Evolutionary conservation across 2,329 filamentous ascomycete genomes (phyloP).

Genomic region (Pseudogymnoascus sp.): DNA sequence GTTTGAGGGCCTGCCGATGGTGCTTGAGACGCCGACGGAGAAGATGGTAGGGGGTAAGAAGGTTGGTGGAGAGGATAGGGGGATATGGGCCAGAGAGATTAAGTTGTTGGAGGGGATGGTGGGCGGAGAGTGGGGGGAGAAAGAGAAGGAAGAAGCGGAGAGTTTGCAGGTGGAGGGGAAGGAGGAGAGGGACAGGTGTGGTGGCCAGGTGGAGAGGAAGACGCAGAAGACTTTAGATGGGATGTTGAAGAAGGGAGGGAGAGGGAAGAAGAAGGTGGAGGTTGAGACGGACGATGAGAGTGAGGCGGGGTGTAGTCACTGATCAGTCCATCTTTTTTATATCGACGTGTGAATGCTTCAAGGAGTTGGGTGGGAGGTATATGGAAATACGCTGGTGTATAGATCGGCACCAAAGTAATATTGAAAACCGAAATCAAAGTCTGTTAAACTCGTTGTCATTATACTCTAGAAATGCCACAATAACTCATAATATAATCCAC

Average conservation of each 20-base stretch:
- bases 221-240: conserved; percentile 37
- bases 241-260: conserved; percentile 34
- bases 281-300: conserved; percentile 19
- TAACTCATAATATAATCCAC: neutral
- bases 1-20: conserved; percentile 76
- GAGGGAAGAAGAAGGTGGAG: conserved; percentile 30
- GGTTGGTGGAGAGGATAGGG: conserved; percentile 58
- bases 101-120: conserved; percentile 86
- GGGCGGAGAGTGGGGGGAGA: conserved; percentile 69
- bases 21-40: conserved; percentile 93
- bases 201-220: conserved; percentile 74
- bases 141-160: conserved; percentile 60
- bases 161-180: conserved; percentile 61
- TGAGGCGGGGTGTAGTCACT: conserved; percentile 25
- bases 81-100: conserved; percentile 88
- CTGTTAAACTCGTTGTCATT: neutral
- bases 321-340: neutral
- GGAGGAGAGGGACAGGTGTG: conserved; percentile 64
- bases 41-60: conserved; percentile 57
- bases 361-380: neutral
- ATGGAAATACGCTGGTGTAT: neutral
- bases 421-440: neutral
- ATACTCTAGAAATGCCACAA: neutral
- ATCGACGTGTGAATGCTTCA: neutral
- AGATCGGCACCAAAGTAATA: neutral